Evolutionary conservation across 306 rosid species (phyloP), one percentile per base, ranked within the genome.

Genomic region (Cicer bijugum): DNA sequence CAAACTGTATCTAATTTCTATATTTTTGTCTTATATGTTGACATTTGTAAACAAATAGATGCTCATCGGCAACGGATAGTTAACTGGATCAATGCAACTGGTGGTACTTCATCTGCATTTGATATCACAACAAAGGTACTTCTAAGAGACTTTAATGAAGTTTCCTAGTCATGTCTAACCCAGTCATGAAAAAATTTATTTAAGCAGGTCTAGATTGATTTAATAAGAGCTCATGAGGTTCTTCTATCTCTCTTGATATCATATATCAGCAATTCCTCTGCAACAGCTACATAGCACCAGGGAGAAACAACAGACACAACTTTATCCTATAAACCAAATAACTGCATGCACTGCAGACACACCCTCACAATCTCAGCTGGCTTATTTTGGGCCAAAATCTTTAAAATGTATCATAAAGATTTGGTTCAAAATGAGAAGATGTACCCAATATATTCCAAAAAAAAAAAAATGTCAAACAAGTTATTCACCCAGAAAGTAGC

Each of bases 51-150:
- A 57, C 52, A 45, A 77, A 48, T 52, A 90, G 96, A 90, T 88
- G 80, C 84, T 78, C 96, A 90, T 67, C 85, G 96, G 67, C 96
- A 90, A 45, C 84, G 96, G 69, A 90, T 88, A 47, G 73, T 90
- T 11, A 75, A 90, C 73, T 90, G 96, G 96, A 88, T 90, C 87
- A 88, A 88, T 69, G 96, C 93, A 45, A 83, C 93, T 6, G 90
- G 86, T 9, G 91, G 93, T 3, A 82, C 89, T 80, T 86, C 96
- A 39, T 83, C 90, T 4, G 96, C 93, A 68, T 90, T 90, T 79
- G 96, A 90, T 81, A 85, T 90, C 62, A 90, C 96, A 6, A 88
- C 93, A 68, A 90, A 90, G 93, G 93, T 84, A 86, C 71, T 67
- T 66, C 59, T 78, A 52, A 9, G 37, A 33, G 66, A 33, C 8